Percentiles rank a stretch among this genome's conserved stretches.
Conservation (phyloP, 495 filamentous ascomycete genomes). For the Evernia prunastri region DNA sequence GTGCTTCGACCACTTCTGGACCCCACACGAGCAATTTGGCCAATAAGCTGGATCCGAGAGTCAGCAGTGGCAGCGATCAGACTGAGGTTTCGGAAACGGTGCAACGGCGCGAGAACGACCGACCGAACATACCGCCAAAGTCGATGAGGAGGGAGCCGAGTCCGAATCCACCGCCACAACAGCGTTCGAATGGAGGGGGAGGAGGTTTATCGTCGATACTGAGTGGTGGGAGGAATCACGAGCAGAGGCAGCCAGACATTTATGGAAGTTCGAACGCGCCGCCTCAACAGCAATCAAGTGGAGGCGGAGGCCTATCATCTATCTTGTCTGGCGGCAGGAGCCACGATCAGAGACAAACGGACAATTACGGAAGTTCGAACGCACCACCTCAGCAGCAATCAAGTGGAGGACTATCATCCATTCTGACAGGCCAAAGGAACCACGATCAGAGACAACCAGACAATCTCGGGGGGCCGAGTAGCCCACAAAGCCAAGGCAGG, state of each 20-base stretch:
- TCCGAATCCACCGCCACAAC: constrained; percentile 19
- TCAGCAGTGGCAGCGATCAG: constrained; percentile 17
- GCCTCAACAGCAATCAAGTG: neutral
- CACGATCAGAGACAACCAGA: neutral
- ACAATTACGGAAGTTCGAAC: constrained; percentile 8
- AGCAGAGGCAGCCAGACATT: constrained; percentile 1
- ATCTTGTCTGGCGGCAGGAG: neutral
- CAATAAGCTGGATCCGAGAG: constrained; percentile 18
- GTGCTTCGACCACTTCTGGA: constrained; percentile 15
- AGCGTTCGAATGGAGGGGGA: neutral
- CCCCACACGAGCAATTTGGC: constrained; percentile 17
- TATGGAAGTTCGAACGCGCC: constrained; percentile 2
- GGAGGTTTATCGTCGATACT: constrained; percentile 4
- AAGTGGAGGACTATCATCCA: neutral
- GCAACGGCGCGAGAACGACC: constrained; percentile 9
- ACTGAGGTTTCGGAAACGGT: constrained; percentile 13
- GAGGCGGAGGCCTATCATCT: neutral
- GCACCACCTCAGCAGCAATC: constrained; percentile 8
- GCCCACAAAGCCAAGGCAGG: constrained; percentile 9
- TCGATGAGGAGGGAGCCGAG: constrained; percentile 20
- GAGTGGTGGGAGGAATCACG: neutral
- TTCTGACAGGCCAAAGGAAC: neutral
- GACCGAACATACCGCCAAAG: constrained; percentile 17
- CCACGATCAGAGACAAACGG: neutral
- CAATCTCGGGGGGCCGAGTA: constrained; percentile 10